Conservation (phyloP, 805 yeast species). For the Kregervanrija fluxuum region DNA sequence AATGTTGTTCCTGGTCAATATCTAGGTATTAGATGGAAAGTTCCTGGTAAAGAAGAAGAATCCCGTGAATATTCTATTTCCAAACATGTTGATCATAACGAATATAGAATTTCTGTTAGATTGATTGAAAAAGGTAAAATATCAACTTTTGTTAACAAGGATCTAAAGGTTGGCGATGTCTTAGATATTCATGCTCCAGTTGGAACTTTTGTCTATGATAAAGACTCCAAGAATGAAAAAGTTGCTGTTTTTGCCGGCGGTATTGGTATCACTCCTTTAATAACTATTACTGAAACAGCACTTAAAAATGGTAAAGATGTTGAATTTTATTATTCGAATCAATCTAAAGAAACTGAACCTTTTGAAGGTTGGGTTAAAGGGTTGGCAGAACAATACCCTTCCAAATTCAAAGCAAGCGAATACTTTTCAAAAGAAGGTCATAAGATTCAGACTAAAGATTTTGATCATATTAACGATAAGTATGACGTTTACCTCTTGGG, state of each 20-base stretch:
- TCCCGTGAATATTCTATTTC: constrained; percentile 59
- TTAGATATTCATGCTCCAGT: constrained; percentile 51
- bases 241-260: constrained; percentile 50
- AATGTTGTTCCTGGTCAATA: constrained; percentile 39
- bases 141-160: constrained; percentile 43
- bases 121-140: constrained; percentile 39
- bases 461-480: constrained; percentile 15
- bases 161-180: constrained; percentile 39
- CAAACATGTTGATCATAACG: constrained; percentile 26
- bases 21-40: constrained; percentile 28
- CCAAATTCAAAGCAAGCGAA: neutral
- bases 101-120: constrained; percentile 54
- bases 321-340: constrained; percentile 30
- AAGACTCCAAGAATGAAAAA: constrained; percentile 20
- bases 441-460: constrained; percentile 15
- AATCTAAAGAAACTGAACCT: constrained; percentile 9
- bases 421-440: constrained; percentile 8
- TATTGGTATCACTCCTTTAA: constrained; percentile 59
- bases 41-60: constrained; percentile 31
- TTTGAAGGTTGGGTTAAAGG: constrained; percentile 8
- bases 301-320: constrained; percentile 27
- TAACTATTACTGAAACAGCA: constrained; percentile 43
- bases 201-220: constrained; percentile 41
- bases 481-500: constrained; percentile 30
- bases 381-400: constrained; percentile 6